Conservation (phyloP, 2,329 filamentous ascomycete species). For the Penicillium sp. region DNA sequence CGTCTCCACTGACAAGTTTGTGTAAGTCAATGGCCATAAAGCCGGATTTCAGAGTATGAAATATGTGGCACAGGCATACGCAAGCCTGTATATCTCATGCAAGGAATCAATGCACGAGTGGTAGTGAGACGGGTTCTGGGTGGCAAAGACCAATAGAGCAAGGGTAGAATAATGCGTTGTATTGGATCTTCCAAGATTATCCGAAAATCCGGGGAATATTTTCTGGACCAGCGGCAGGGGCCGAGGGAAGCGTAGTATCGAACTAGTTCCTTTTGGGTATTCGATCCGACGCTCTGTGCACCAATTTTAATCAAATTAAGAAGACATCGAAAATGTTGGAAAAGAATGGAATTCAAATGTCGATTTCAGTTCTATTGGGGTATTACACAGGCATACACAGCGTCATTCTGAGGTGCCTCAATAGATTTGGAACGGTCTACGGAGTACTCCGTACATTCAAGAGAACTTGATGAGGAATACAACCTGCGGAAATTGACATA, state of each 20-base stretch:
- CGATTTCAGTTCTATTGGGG: background rate
- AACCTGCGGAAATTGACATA: background rate
- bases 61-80: background rate
- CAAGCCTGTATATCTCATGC: background rate
- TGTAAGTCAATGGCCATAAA: background rate
- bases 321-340: too few relatives aligned
- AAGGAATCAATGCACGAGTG: background rate
- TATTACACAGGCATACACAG: background rate
- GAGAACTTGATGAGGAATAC: background rate
- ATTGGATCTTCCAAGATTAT: background rate
- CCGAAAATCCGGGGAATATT: constrained; percentile 12
- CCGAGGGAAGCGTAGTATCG: constrained; percentile 6
- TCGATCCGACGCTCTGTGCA: constrained; percentile 1
- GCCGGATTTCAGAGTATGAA: background rate
- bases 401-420: background rate
- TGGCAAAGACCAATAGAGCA: background rate
- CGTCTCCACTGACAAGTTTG: background rate
- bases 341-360: too few relatives aligned
- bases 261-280: constrained; percentile 2
- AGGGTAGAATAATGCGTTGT: background rate
- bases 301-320: too few relatives aligned
- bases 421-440: too few relatives aligned
- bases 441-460: too few relatives aligned
- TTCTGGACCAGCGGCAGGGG: background rate
- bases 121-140: background rate